These are phyloP conservation scores for Microsporum canis DNA, from an alignment of 2,329 filamentous ascomycete genomes.

Conservation along the genomic window DNA sequence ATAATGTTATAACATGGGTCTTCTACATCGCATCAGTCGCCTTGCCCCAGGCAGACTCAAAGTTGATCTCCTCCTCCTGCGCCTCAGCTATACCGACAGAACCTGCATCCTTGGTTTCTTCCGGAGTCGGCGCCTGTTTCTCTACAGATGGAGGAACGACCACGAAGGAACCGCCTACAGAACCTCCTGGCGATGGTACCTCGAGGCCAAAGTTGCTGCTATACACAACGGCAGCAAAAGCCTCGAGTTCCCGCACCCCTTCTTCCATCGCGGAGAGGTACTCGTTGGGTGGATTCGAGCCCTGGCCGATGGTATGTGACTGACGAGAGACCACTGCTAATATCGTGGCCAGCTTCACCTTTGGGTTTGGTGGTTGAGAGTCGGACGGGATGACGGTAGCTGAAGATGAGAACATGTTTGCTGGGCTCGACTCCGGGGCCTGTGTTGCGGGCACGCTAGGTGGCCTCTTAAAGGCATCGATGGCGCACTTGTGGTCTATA, in stretches of 20 bases:
- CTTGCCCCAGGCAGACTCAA: constrained; percentile 15
- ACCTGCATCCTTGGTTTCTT: not conserved
- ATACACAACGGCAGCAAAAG: constrained; percentile 40
- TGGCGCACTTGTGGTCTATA: constrained; percentile 68
- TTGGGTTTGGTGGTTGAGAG: constrained; percentile 17
- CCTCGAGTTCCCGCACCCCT: constrained; percentile 37
- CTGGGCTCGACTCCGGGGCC: constrained; percentile 38
- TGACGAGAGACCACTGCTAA: constrained; percentile 83
- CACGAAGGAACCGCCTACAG: not conserved
- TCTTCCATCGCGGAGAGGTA: constrained; percentile 36
- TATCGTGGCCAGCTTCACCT: constrained; percentile 73
- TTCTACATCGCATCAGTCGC: constrained; percentile 1
- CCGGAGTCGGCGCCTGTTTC: not conserved
- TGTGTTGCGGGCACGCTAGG: constrained; percentile 29
- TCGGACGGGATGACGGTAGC: constrained; percentile 30
- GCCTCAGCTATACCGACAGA: not conserved
- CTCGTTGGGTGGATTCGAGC: constrained; percentile 38
- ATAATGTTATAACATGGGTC: not conserved
- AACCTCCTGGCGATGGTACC: not conserved
- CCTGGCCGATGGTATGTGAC: constrained; percentile 77
- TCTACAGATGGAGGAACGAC: not conserved
- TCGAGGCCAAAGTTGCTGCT: constrained; percentile 32
- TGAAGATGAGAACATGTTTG: constrained; percentile 32
- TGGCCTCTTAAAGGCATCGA: constrained; percentile 58
- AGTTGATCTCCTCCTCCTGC: constrained; percentile 1